Base-by-base conservation (phyloP, 331 rosid genomes). In the Arachis monticola region DNA sequence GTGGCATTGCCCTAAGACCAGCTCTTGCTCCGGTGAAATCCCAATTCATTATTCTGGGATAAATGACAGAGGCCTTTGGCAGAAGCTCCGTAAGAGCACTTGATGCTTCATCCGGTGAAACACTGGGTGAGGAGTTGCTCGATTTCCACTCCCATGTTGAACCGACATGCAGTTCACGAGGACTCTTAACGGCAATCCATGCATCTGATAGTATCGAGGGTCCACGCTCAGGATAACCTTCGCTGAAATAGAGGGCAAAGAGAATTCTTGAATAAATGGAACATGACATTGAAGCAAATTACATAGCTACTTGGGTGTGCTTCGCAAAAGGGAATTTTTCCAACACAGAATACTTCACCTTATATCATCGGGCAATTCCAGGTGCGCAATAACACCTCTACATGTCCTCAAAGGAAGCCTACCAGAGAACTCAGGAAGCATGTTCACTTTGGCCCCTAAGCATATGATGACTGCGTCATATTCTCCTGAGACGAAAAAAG, bases 1-100 rank as follows among this genome's bases (percentile, higher is more conserved):
- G 99, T 1, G 99, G 97, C 97, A 94, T 92, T 81, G 99, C 97
- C 85, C 99, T 89, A 12, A 94, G 92, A 72, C 97, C 99, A 69
- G 96, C 97, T 77, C 84, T 90, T 48, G 99, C 96, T 70, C 88
- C 88, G 0, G 82, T 67, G 65, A 86, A 86, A 68, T 67, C 68
- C 97, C 96, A 94, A 60, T 92, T 82, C 69, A 81, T 85, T 60
- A 94, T 78, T 42, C 72, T 77, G 0, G 99, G 99, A 82, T 87
- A 91, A 71, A 90, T 78, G 75, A 77, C 57, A 2, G 81, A 78
- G 57, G 82, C 95, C 88, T 94, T 94, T 10, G 99, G 95, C 67
- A 88, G 73, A 47, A 94, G 99, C 76, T 92, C 82, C 10, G 59
- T 57, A 50, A 92, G 85, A 59, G 95, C 92, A 55, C 80, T 68